Percentiles rank a stretch among this genome's conserved stretches.
These are phyloP conservation scores for Diaporthe citrichinensis DNA, from an alignment of 2,329 filamentous ascomycete genomes.

Conservation along the genomic window DNA sequence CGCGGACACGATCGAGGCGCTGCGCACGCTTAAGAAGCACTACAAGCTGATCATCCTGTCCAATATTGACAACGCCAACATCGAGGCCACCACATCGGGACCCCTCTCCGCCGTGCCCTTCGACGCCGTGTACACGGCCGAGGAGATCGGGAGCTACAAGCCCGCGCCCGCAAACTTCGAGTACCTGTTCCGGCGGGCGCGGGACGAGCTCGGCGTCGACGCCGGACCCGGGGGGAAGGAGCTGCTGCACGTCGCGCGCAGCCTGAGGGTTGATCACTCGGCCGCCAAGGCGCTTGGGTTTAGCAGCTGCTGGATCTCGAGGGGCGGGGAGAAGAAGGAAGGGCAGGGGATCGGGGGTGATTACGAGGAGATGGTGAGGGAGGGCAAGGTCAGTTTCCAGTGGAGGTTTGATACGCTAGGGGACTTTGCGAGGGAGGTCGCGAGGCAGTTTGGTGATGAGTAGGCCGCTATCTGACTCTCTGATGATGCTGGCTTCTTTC, in stretches of 20 bases:
- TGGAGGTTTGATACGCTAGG: constrained; percentile 56
- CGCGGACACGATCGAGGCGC: constrained; percentile 67
- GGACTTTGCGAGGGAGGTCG: constrained; percentile 57
- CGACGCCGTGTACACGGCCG: constrained; percentile 77
- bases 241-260: constrained; percentile 78
- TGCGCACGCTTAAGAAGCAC: constrained; percentile 61
- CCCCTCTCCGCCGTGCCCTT: constrained; percentile 65
- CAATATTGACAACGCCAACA: constrained; percentile 68
- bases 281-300: constrained; percentile 74
- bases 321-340: constrained; percentile 57
- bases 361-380: constrained; percentile 42
- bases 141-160: constrained; percentile 81
- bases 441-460: constrained; percentile 52
- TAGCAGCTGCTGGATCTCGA: constrained; percentile 75
- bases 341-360: constrained; percentile 43
- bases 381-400: constrained; percentile 52
- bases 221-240: constrained; percentile 57
- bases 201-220: constrained; percentile 66
- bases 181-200: constrained; percentile 70
- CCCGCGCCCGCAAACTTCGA: constrained; percentile 75
- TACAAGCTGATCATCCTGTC: constrained; percentile 72
- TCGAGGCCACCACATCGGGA: constrained; percentile 49
- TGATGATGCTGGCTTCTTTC: neutral
- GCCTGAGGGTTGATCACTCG: constrained; percentile 76
- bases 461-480: neutral